Conservation (phyloP, 2,329 filamentous ascomycete species). For the Helminthosporium solani region DNA sequence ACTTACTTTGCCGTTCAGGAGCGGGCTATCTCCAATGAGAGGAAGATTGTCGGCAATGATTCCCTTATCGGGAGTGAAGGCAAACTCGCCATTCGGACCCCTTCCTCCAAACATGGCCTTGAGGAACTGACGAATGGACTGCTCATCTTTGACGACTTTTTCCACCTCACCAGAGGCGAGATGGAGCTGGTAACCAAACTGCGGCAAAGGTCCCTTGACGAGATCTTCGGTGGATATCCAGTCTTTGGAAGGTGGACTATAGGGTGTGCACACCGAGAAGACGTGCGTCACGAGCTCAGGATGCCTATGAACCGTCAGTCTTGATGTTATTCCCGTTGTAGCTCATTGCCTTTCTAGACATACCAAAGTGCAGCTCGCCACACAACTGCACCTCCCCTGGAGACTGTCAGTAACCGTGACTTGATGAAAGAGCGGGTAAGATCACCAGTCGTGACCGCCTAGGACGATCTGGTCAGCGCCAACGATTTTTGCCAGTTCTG, state of each 20-base stretch:
- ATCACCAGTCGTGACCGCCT: constrained; percentile 82
- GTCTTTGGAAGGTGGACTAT: constrained; percentile 54
- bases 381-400: constrained; percentile 71
- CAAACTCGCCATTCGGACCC: constrained; percentile 56
- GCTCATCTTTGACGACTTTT: constrained; percentile 52
- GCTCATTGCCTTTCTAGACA: background rate
- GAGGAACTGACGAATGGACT: constrained; percentile 69
- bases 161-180: constrained; percentile 64
- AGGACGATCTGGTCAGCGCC: constrained; percentile 66
- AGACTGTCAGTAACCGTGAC: constrained; percentile 5
- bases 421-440: constrained; percentile 1
- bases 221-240: constrained; percentile 62
- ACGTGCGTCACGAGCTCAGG: constrained; percentile 71
- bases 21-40: constrained; percentile 55
- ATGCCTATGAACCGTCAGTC: constrained; percentile 44
- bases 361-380: constrained; percentile 71
- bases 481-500: constrained; percentile 64
- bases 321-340: background rate
- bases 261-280: constrained; percentile 81
- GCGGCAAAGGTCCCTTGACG: constrained; percentile 59
- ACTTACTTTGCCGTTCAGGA: constrained; percentile 63
- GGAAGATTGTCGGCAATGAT: constrained; percentile 63
- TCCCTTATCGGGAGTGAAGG: constrained; percentile 63
- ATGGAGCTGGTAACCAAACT: constrained; percentile 84
- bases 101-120: constrained; percentile 68